Conservation (phyloP, 2,329 filamentous ascomycete species). For the Penicillium sp. region DNA sequence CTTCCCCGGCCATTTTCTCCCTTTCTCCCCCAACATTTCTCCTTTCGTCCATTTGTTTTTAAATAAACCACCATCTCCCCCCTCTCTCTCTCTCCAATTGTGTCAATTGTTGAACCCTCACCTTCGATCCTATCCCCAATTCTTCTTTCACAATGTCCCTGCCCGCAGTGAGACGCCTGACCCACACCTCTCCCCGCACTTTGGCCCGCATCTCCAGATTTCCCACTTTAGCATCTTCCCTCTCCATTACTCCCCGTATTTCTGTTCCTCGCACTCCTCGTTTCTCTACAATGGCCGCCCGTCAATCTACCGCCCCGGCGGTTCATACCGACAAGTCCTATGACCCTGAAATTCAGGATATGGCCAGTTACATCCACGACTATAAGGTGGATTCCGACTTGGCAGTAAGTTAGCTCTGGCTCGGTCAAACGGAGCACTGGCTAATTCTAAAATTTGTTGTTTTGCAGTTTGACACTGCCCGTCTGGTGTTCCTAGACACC, state of each 20-base stretch:
- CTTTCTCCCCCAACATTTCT: conserved; percentile 10
- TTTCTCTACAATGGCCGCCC: conserved; percentile 47
- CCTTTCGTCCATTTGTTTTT: conserved; percentile 12
- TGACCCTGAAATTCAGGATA: conserved; percentile 91
- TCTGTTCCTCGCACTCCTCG: conserved; percentile 26
- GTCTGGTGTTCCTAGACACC: conserved; percentile 95
- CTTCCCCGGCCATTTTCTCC: conserved; percentile 9
- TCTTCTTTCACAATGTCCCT: conserved; percentile 42
- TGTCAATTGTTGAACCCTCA: neutral
- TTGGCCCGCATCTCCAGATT: conserved; percentile 47
- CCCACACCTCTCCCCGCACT: conserved; percentile 43
- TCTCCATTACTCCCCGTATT: conserved; percentile 21
- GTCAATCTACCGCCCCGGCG: conserved; percentile 40
- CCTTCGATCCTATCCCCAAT: conserved; percentile 28
- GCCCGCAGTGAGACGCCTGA: conserved; percentile 44
- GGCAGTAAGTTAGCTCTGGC: conserved; percentile 63
- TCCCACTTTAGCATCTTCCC: conserved; percentile 27
- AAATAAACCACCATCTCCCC: conserved; percentile 11
- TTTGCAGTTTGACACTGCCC: conserved; percentile 76
- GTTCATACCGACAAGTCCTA: conserved; percentile 57
- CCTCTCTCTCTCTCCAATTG: neutral
- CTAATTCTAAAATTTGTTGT: conserved; percentile 5
- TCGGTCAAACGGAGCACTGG: neutral
- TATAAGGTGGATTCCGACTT: conserved; percentile 88
- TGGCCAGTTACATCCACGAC: conserved; percentile 92